Evolutionary conservation across 805 yeast species (phyloP).

Genomic region (Candida nitratophila): DNA sequence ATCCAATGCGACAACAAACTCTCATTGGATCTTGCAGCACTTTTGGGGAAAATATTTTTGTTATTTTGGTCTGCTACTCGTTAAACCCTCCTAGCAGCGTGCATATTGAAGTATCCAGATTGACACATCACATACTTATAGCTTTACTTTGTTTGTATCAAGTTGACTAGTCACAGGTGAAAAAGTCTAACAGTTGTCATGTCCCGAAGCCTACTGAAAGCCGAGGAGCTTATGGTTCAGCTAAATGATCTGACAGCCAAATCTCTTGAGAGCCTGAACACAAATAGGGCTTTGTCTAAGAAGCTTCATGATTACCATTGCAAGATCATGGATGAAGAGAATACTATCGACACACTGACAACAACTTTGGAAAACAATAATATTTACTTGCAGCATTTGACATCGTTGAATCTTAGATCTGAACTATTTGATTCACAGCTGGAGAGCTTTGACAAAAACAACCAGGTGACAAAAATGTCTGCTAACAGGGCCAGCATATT

Average conservation of each 20-base stretch:
- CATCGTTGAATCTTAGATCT: constrained; percentile 24
- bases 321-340: constrained; percentile 13
- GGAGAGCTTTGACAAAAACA: constrained; percentile 16
- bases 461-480: constrained; percentile 6
- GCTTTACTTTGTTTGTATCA: no score
- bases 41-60: no score
- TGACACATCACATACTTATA: no score
- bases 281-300: constrained; percentile 11
- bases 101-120: no score
- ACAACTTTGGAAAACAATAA: constrained; percentile 19
- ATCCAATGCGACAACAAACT: constrained; percentile 2
- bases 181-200: no score
- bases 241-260: constrained; percentile 9
- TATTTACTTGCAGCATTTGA: constrained; percentile 23
- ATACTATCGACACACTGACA: constrained; percentile 14
- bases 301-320: constrained; percentile 12
- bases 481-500: constrained; percentile 10
- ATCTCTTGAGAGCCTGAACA: constrained; percentile 9
- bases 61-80: no score
- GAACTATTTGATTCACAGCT: constrained; percentile 28
- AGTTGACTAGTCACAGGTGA: no score
- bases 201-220: not conserved
- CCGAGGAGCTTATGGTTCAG: constrained; percentile 9
- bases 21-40: not conserved
- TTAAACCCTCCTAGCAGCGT: no score